Conservation (phyloP, 2,329 filamentous ascomycete genomes). For the Penicillium hordei region DNA sequence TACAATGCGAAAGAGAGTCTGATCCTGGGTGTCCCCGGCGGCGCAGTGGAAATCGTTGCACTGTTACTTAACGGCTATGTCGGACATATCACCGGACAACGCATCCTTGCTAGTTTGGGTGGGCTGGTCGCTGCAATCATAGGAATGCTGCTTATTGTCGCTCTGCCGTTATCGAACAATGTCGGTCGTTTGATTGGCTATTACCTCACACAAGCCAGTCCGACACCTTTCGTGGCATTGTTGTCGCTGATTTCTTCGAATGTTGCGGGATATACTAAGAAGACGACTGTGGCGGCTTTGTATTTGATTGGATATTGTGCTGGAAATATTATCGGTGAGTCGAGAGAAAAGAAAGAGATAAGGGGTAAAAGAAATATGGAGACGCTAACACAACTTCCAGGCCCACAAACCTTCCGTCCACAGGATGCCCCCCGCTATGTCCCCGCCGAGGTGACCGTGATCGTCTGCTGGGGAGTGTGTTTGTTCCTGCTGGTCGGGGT, state of each 20-base stretch:
- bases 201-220: constrained; percentile 62
- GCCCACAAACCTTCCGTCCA: constrained; percentile 58
- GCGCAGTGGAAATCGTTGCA: constrained; percentile 63
- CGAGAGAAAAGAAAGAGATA: constrained; percentile 12
- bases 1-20: constrained; percentile 61
- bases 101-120: constrained; percentile 56
- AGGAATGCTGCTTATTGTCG: constrained; percentile 65
- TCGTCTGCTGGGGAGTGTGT: constrained; percentile 58
- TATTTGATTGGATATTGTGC: constrained; percentile 45
- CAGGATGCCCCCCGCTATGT: constrained; percentile 60
- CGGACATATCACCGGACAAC: constrained; percentile 57
- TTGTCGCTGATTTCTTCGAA: constrained; percentile 64
- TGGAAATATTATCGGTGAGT: constrained; percentile 55
- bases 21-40: constrained; percentile 64
- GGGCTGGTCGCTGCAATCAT: constrained; percentile 57
- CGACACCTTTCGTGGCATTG: constrained; percentile 64
- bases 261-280: constrained; percentile 50
- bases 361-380: neutral
- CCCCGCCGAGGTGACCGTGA: constrained; percentile 63
- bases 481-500: constrained; percentile 60
- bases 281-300: constrained; percentile 47
- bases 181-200: constrained; percentile 62
- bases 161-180: constrained; percentile 58
- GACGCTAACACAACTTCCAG: constrained; percentile 23
- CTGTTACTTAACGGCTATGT: constrained; percentile 58